Evolutionary conservation across 257 asterid genomes (phyloP).

Genomic region (Solanum etuberosum): DNA sequence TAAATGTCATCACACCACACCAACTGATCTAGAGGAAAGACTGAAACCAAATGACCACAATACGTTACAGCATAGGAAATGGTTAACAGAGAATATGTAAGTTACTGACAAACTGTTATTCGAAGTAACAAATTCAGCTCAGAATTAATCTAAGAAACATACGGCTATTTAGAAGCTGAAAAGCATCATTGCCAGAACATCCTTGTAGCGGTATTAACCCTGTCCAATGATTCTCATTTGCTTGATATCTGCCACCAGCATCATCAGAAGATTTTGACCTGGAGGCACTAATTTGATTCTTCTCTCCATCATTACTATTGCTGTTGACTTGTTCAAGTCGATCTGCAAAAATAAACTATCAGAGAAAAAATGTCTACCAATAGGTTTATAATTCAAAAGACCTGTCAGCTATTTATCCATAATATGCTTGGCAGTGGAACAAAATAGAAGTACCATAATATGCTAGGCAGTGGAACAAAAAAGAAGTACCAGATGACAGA

Average conservation of each 20-base stretch:
- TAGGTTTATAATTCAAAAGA: neutral
- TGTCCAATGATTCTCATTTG: conserved; percentile 24
- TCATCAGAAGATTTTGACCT: conserved; percentile 43
- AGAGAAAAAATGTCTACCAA: neutral
- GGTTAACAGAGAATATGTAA: neutral
- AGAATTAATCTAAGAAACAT: conserved; percentile 13
- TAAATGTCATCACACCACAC: neutral
- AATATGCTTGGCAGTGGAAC: neutral
- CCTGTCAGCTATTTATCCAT: neutral
- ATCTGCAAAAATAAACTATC: conserved; percentile 28
- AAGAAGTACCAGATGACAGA: neutral
- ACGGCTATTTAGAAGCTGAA: conserved; percentile 62
- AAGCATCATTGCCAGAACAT: conserved; percentile 61
- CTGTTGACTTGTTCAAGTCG: conserved; percentile 51
- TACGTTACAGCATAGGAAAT: neutral
- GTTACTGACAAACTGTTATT: neutral
- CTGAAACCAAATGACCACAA: neutral
- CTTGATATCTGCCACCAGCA: conserved; percentile 31
- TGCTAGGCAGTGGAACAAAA: neutral
- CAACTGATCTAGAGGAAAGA: neutral
- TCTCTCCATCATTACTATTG: conserved; percentile 51
- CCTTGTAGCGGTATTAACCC: conserved; percentile 56
- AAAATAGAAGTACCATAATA: neutral
- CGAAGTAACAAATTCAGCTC: neutral
- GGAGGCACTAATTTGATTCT: conserved; percentile 29